Conservation (phyloP, 306 rosid genomes). For the Dryas octopetala region DNA sequence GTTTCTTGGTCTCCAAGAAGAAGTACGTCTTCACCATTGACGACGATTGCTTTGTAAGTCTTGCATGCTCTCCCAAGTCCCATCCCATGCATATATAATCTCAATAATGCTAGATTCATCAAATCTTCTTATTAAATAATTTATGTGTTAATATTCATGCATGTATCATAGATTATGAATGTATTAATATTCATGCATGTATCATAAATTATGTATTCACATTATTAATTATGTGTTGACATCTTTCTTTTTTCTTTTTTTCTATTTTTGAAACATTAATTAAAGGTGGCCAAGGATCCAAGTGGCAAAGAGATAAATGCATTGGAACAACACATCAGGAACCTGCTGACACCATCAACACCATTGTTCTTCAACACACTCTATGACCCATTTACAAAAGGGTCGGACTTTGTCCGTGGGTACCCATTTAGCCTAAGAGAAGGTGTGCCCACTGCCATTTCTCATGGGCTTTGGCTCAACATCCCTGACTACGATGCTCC, state of each 20-base stretch:
- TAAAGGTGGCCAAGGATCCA: conserved; percentile 51
- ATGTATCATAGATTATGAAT: not conserved
- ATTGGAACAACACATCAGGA: conserved; percentile 41
- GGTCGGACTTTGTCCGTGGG: conserved; percentile 66
- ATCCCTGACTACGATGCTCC: conserved; percentile 69
- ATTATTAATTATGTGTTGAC: not conserved
- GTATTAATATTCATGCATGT: not conserved
- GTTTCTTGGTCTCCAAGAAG: conserved; percentile 50
- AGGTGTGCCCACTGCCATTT: conserved; percentile 71
- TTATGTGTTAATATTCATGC: not conserved
- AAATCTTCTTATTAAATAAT: too few relatives aligned
- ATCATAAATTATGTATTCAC: too few relatives aligned
- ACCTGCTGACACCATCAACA: conserved; percentile 43
- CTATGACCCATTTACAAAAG: conserved; percentile 44
- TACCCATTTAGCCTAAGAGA: conserved; percentile 79
- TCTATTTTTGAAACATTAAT: not conserved
- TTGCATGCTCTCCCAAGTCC: not conserved
- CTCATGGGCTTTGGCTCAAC: conserved; percentile 79
- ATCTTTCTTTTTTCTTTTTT: not conserved
- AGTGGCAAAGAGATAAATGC: conserved; percentile 46
- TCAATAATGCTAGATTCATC: too few relatives aligned
- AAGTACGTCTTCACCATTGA: conserved; percentile 54
- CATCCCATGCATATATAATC: too few relatives aligned
- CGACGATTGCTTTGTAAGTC: conserved; percentile 47
- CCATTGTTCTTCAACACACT: conserved; percentile 46